Conservation (phyloP, 1,284 basidiomycete species). For the Puccinia sorghi region DNA sequence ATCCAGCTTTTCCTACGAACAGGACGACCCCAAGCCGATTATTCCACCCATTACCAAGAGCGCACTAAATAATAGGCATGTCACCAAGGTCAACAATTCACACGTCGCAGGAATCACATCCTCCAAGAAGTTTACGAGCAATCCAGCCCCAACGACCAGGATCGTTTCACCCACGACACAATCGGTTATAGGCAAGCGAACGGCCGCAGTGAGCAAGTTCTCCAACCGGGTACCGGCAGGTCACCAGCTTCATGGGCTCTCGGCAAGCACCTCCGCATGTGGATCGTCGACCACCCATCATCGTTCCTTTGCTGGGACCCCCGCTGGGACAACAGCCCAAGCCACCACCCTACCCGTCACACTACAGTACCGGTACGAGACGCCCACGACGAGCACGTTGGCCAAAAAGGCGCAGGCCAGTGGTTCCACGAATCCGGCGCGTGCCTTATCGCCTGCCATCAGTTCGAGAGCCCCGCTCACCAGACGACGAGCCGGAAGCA, state of each 20-base stretch:
- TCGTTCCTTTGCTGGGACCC: background rate
- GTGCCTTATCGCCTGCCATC: slow-evolving; percentile 5
- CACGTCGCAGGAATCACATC: background rate
- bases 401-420: slow-evolving; percentile 25
- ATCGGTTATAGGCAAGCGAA: slow-evolving; percentile 36
- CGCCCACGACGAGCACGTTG: slow-evolving; percentile 45
- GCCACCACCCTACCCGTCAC: slow-evolving; percentile 7
- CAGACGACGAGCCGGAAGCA: slow-evolving; percentile 32
- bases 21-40: slow-evolving; percentile 41
- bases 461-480: background rate
- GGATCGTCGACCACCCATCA: slow-evolving; percentile 18
- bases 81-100: background rate
- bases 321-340: background rate
- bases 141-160: slow-evolving; percentile 22
- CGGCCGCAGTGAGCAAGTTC: slow-evolving; percentile 41
- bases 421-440: background rate
- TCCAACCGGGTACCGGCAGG: slow-evolving; percentile 40
- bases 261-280: slow-evolving; percentile 26
- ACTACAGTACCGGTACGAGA: slow-evolving; percentile 29
- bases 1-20: slow-evolving; percentile 38
- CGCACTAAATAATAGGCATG: slow-evolving; percentile 4
- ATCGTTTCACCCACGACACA: slow-evolving; percentile 40
- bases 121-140: background rate
- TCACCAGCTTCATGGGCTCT: slow-evolving; percentile 18
- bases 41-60: background rate